Evolutionary conservation across 306 rosid genomes (phyloP).

Genomic region (Nissolia schottii): DNA sequence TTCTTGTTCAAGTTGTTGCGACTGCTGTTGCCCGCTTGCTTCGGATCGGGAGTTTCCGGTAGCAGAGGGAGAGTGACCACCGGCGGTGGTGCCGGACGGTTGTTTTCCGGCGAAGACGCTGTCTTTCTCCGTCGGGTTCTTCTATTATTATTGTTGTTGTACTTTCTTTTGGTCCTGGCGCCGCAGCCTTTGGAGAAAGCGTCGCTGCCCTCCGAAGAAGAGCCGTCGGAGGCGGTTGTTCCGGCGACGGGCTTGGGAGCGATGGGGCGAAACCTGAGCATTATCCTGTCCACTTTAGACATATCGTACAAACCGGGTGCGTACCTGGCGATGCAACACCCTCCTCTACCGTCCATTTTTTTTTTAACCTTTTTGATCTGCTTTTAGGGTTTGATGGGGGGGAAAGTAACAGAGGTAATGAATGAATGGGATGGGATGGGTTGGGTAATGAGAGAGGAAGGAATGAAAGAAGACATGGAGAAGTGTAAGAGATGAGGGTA

Average conservation of each 20-base stretch:
- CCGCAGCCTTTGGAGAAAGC: not conserved
- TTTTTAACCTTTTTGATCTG: not conserved
- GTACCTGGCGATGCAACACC: conserved; percentile 64
- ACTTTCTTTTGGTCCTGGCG: conserved; percentile 38
- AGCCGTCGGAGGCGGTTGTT: conserved; percentile 25
- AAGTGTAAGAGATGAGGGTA: not conserved
- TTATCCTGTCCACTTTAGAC: conserved; percentile 54
- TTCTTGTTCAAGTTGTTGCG: not conserved
- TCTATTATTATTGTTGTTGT: conserved; percentile 33
- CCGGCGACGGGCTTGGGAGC: conserved; percentile 73
- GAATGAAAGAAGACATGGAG: not conserved
- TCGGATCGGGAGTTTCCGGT: conserved; percentile 71
- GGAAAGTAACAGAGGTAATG: not conserved
- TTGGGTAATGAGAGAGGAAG: not conserved
- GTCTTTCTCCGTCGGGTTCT: conserved; percentile 36
- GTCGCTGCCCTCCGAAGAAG: conserved; percentile 36
- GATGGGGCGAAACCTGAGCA: conserved; percentile 81
- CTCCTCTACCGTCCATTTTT: conserved; percentile 63
- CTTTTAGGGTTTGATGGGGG: not conserved
- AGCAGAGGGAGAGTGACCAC: conserved; percentile 62
- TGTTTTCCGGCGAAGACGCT: conserved; percentile 3
- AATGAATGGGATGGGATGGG: too few relatives aligned
- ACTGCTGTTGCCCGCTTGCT: not conserved
- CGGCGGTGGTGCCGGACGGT: conserved; percentile 6
- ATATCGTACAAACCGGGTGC: conserved; percentile 44